Conservation (phyloP, 805 yeast species). For the Yarrowia hollandica region DNA sequence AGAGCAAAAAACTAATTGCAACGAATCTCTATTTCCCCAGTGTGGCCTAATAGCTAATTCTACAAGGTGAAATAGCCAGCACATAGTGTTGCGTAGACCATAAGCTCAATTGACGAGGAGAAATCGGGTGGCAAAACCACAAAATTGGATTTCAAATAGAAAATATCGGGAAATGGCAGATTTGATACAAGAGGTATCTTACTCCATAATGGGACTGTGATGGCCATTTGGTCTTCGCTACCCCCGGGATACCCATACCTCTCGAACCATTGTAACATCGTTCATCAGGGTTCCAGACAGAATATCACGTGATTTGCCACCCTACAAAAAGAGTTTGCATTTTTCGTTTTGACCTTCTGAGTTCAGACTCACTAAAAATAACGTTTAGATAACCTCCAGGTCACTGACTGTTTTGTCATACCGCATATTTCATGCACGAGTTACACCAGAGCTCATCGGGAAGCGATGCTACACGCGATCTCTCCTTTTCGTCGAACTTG, state of each 20-base stretch:
- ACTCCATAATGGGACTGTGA: no score
- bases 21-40: no score
- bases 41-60: no score
- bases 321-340: not conserved
- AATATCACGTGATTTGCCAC: conserved; percentile 25
- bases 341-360: conserved; percentile 1
- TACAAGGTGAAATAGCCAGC: no score
- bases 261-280: no score
- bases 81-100: no score
- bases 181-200: not conserved
- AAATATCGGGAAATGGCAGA: not conserved
- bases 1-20: no score
- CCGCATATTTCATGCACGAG: not conserved
- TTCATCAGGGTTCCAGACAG: not conserved
- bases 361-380: not conserved
- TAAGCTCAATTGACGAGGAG: no score
- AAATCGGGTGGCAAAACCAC: conserved; percentile 11
- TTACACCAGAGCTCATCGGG: not conserved
- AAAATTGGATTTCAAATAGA: not conserved
- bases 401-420: not conserved
- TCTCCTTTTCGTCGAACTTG: no score
- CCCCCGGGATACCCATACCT: no score
- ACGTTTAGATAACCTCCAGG: not conserved
- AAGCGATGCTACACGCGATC: not conserved
- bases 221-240: no score